Evolutionary conservation across 176 grass and related monocot species (phyloP).

Genomic region (Cymbopogon citratus): DNA sequence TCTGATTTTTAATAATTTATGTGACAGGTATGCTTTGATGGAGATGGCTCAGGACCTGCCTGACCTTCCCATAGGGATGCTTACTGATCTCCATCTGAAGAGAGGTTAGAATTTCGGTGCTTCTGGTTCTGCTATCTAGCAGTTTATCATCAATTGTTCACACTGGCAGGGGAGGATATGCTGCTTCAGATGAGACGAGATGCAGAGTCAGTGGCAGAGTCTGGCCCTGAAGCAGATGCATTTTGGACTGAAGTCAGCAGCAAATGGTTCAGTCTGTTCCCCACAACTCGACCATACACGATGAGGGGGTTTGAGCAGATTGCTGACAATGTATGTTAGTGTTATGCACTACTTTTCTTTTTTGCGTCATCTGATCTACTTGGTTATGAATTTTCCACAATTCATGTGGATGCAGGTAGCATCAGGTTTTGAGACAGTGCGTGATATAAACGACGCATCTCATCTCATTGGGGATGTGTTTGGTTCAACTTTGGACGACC

Average conservation of each 20-base stretch:
- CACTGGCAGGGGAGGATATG: constrained; percentile 52
- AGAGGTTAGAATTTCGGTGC: constrained; percentile 41
- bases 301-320: constrained; percentile 51
- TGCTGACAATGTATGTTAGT: constrained; percentile 46
- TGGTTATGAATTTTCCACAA: neutral
- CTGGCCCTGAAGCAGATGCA: constrained; percentile 6
- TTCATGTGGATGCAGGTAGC: constrained; percentile 46
- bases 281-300: constrained; percentile 51
- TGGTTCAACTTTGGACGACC: constrained; percentile 44
- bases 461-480: constrained; percentile 50
- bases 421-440: constrained; percentile 54
- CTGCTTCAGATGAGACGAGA: constrained; percentile 44
- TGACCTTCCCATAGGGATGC: constrained; percentile 73
- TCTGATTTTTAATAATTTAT: neutral
- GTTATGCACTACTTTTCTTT: neutral
- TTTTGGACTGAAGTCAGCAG: constrained; percentile 59
- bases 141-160: neutral
- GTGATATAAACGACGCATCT: constrained; percentile 74
- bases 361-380: neutral
- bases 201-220: constrained; percentile 19
- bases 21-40: constrained; percentile 69
- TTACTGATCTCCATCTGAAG: constrained; percentile 67
- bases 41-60: constrained; percentile 64
- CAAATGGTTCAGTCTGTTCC: constrained; percentile 86
- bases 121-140: neutral